Conservation (phyloP, 1,139 yeast species). For the Spathaspora jeffriesii region DNA sequence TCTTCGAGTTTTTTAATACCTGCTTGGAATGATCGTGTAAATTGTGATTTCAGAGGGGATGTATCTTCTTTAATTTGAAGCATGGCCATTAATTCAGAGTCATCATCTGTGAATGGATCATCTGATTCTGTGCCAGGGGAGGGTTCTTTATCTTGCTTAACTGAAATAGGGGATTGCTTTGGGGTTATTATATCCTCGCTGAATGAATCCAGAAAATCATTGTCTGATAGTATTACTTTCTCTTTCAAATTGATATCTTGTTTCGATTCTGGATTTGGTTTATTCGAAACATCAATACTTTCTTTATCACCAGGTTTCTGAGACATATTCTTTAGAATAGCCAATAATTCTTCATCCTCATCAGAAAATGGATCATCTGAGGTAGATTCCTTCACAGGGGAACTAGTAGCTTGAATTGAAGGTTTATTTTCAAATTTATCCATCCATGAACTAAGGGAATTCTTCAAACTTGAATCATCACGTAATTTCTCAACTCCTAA, state of each 20-base stretch:
- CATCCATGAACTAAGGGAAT: constrained; percentile 31
- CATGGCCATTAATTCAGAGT: constrained; percentile 13
- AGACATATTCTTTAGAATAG: not conserved
- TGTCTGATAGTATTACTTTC: not conserved
- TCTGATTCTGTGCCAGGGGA: constrained; percentile 13
- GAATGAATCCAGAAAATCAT: not conserved
- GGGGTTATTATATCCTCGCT: not conserved
- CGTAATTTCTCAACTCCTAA: constrained; percentile 20
- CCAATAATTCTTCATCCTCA: constrained; percentile 25
- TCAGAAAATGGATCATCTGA: constrained; percentile 36
- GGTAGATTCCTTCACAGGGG: not conserved
- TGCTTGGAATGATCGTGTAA: constrained; percentile 22
- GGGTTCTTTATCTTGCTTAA: not conserved
- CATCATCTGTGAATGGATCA: constrained; percentile 34
- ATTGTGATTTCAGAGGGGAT: constrained; percentile 5
- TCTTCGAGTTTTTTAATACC: constrained; percentile 26
- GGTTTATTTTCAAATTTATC: constrained; percentile 26
- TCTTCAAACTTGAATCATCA: constrained; percentile 8
- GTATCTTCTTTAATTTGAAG: not conserved
- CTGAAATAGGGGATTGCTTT: not conserved
- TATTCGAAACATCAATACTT: constrained; percentile 15
- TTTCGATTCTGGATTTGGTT: too few relatives aligned
- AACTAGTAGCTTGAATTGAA: not conserved
- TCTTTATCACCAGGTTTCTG: not conserved
- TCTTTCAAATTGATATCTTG: not conserved